Evolutionary conservation across 2,329 filamentous ascomycete species (phyloP), one percentile per base, ranked within the genome.

Genomic region (Talaromyces amestolkiae): DNA sequence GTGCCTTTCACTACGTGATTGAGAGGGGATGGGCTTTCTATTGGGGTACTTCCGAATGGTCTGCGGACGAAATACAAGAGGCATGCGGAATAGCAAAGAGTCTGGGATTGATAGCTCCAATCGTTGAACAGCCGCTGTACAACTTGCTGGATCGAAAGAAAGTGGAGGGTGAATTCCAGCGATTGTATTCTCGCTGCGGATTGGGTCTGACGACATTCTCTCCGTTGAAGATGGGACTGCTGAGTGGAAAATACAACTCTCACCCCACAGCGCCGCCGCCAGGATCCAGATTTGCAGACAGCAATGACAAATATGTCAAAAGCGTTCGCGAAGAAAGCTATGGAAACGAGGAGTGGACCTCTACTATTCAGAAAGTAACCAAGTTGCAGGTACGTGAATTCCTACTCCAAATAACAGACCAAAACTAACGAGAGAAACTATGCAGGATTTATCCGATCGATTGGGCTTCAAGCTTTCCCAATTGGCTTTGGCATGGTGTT

Each of bases 21-120:
- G 81, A 87, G 74, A 82, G 81, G 0, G 89, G 89, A 68, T 87
- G 90, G 78, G 86, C 87, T 2, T 85, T 91, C 69, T 90, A 90
- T 80, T 90, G 87, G 87, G 88, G 87, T 41, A 90, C 87, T 0
- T 89, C 86, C 0, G 86, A 89, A 75, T 90, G 88, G 87, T 83
- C 81, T 66, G 86, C 88, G 54, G 83, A 85, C 66, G 87, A 90
- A 78, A 89, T 90, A 71, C 83, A 84, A 3, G 82, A 86, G 66
- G 88, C 88, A 3, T 86, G 85, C 82, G 80, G 85, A 39, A 80
- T 86, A 67, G 86, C 88, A 41, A 86, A 88, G 69, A 82, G 80
- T 68, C 81, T 89, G 7, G 81, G 83, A n/a, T 79, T 90, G 54
- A 83, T 90, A 68, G 87, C 86, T 11, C 88, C 88, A 3, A 70